These are phyloP conservation scores for Deuterostichococcus epilithicus DNA, from an alignment of 139 green algal species.

Conservation along the genomic window DNA sequence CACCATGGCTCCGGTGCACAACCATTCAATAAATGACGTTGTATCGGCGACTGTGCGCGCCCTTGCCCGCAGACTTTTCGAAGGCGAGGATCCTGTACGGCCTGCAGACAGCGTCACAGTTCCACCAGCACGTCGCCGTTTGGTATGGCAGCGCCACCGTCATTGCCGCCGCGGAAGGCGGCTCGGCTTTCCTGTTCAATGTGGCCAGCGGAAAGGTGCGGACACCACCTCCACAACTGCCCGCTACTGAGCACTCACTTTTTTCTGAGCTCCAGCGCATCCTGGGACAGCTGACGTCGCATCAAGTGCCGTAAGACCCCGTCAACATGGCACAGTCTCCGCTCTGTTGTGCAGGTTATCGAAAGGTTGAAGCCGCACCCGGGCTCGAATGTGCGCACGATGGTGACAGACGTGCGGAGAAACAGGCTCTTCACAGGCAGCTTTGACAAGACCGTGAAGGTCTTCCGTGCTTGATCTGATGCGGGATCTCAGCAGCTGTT, in stretches of 20 bases:
- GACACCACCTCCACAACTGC: too few species aligned
- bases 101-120: constrained; percentile 26
- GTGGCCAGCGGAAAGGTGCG: constrained; percentile 40
- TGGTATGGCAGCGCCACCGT: constrained; percentile 28
- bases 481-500: too few species aligned
- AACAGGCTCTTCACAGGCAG: constrained; percentile 50
- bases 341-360: constrained; percentile 20
- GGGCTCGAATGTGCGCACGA: constrained; percentile 41
- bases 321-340: background rate
- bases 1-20: too few species aligned
- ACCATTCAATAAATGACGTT: too few species aligned
- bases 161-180: constrained; percentile 34
- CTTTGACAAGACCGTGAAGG: constrained; percentile 55
- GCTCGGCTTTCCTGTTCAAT: constrained; percentile 48
- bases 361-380: constrained; percentile 31
- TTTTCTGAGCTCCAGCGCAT: too few species aligned
- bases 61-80: constrained; percentile 16
- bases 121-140: constrained; percentile 28
- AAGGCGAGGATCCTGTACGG: constrained; percentile 36
- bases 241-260: too few species aligned
- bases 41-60: too few species aligned
- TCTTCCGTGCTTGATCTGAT: too few species aligned
- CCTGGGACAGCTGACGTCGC: too few species aligned
- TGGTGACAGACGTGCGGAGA: constrained; percentile 35
- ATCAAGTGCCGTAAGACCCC: too few species aligned